Base-by-base conservation (phyloP, 441 rosid species). In the Jatropha podagrica region DNA sequence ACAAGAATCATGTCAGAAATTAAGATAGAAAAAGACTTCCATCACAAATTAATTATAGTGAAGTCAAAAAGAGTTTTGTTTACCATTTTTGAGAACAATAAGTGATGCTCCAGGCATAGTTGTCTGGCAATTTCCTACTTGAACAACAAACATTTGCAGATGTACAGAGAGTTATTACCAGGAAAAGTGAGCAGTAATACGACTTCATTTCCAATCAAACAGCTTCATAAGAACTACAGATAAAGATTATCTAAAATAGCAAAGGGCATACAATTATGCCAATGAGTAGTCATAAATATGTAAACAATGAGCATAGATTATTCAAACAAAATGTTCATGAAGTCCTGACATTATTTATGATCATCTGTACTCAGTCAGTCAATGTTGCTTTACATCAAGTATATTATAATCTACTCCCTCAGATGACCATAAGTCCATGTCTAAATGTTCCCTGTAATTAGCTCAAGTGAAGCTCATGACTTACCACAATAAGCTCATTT, bases 101-200 rank as follows among this genome's bases (percentile, higher is more conserved):
- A 84, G 56, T 90, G 91, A 83, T 92, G 92, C 76, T 93, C 98
- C 85, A 84, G 46, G 56, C 99, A 95, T 71, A 95, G 81, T 78
- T 95, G 98, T 80, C 91, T 89, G 40, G 98, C 90, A 82, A 90
- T 92, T 89, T 93, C 99, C 98, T 93, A 88, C 61, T 79, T 37
- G 74, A 71, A 27, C 60, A 74, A 52, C 58, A 76, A 65, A 37
- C 79, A 80, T 18, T 23, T n/a, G 40, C 10, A 63, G 51, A 69
- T 67, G 41, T 69, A 51, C 51, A 65, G 4, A 5, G 13, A 66
- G 5, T 17, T 23, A 44, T 44, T 3, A 46, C 23, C 14, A 55
- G 59, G 65, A 59, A 71, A 60, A 44, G 3, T 1, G 15, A 37
- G 49, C 42, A 37, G 44, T 51, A 60, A n/a, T 12, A 26, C 6